A percentile compares a stretch with the other conserved stretches of the same genome.
Evolutionary conservation across 1,284 basidiomycete species (phyloP).

Genomic region (Apiotrichum veenhuisii): DNA sequence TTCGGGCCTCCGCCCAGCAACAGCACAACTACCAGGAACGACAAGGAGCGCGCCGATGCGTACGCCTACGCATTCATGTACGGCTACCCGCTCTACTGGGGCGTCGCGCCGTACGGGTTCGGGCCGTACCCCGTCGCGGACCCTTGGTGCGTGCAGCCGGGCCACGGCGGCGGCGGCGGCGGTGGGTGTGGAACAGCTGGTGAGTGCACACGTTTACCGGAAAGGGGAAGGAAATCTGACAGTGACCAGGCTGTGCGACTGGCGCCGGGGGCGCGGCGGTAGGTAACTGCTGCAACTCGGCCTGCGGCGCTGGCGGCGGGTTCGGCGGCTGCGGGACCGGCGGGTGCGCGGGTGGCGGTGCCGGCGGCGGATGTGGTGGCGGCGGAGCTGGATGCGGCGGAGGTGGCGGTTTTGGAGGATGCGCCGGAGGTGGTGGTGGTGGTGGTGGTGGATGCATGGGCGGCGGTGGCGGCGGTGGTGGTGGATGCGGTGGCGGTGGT

Average conservation of each 20-base stretch:
- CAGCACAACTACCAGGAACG: background rate
- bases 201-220: background rate
- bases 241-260: background rate
- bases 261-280: background rate
- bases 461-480: background rate
- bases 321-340: background rate
- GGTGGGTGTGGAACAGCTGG: background rate
- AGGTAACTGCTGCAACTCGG: too few species aligned
- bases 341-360: background rate
- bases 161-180: background rate
- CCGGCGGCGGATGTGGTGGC: background rate
- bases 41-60: background rate
- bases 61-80: background rate
- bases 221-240: background rate
- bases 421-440: background rate
- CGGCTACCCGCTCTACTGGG: slow-evolving; percentile 14
- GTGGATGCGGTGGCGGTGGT: background rate
- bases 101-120: slow-evolving; percentile 10
- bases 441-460: slow-evolving; percentile 1
- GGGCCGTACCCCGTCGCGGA: slow-evolving; percentile 1
- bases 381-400: background rate
- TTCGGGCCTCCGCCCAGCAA: background rate
- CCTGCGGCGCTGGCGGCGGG: background rate
- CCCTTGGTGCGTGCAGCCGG: slow-evolving; percentile 4
- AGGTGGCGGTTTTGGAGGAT: background rate